Evolutionary conservation across 352 stramenopile species (phyloP).

Genomic region (Phytophthora agathidicida): DNA sequence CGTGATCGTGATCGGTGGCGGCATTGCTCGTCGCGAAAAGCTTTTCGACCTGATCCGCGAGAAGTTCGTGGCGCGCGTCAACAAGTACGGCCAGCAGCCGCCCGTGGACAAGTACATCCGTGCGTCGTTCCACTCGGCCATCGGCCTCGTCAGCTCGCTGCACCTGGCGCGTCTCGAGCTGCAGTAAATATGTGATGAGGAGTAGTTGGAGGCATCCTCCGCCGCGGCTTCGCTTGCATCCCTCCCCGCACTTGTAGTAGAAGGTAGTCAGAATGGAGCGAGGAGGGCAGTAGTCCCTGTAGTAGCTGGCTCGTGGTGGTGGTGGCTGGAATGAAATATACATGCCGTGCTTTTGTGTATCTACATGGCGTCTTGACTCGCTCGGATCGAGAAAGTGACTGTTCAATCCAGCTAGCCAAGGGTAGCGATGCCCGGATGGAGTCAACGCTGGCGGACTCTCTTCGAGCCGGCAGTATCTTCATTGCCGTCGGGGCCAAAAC

Average conservation of each 20-base stretch:
- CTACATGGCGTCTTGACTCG: neutral
- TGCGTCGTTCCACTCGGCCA: slow-evolving; percentile 81
- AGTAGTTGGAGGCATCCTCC: slow-evolving; percentile 3
- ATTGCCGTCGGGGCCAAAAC: slow-evolving; percentile 14
- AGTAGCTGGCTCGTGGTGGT: slow-evolving; percentile 17
- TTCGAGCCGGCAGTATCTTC: slow-evolving; percentile 15
- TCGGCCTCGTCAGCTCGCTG: slow-evolving; percentile 85
- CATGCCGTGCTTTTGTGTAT: slow-evolving; percentile 30
- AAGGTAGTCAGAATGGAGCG: slow-evolving; percentile 30
- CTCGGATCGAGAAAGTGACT: slow-evolving; percentile 13
- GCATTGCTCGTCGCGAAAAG: slow-evolving; percentile 91
- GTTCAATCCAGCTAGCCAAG: slow-evolving; percentile 4
- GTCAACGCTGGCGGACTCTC: slow-evolving; percentile 39
- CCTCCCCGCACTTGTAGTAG: slow-evolving; percentile 28
- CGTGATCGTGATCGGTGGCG: slow-evolving; percentile 96
- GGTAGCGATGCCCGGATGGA: slow-evolving; percentile 15
- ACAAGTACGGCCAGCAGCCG: slow-evolving; percentile 83
- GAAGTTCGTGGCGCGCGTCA: slow-evolving; percentile 80
- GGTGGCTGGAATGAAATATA: slow-evolving; percentile 26
- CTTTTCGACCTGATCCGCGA: slow-evolving; percentile 86
- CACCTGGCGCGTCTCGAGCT: slow-evolving; percentile 78
- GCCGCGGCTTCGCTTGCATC: neutral
- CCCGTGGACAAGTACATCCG: slow-evolving; percentile 79
- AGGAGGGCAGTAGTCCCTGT: slow-evolving; percentile 15
- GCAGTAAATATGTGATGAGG: slow-evolving; percentile 30